Conservation (phyloP, 2,329 filamentous ascomycete species). For the Lasiodiplodia sp. region DNA sequence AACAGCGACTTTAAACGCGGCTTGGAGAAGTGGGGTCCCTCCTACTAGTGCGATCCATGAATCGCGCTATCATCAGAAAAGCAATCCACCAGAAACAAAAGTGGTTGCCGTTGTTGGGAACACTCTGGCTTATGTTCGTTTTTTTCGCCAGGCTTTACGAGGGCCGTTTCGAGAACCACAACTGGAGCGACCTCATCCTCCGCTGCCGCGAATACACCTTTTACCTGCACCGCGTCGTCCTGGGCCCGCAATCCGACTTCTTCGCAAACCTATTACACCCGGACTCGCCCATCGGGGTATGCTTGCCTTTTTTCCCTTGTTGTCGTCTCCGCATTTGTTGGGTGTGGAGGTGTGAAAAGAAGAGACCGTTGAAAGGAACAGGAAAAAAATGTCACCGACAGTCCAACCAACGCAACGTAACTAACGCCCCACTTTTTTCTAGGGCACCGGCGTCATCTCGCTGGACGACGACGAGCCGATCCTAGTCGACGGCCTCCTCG, state of each 20-base stretch:
- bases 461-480: slow-evolving; percentile 19
- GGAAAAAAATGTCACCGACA: background rate
- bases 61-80: background rate
- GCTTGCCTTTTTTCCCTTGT: background rate
- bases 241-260: slow-evolving; percentile 10
- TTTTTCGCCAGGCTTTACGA: background rate
- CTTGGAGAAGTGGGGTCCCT: slow-evolving; percentile 8
- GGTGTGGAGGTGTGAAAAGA: too few relatives aligned
- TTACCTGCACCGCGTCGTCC: slow-evolving; percentile 1
- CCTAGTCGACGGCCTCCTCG: slow-evolving; percentile 22
- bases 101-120: background rate
- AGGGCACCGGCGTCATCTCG: slow-evolving; percentile 14
- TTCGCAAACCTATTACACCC: slow-evolving; percentile 5
- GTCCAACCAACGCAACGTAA: too few relatives aligned
- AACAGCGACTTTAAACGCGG: slow-evolving; percentile 14
- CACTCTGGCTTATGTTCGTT: background rate
- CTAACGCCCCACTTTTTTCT: background rate
- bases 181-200: slow-evolving; percentile 7
- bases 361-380: background rate
- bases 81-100: background rate
- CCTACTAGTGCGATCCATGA: background rate
- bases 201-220: background rate
- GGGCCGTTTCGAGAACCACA: background rate
- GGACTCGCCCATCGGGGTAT: background rate
- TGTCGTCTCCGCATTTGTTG: background rate